These are phyloP conservation scores for Boletales sp. DNA, from an alignment of 768 basidiomycete genomes.

Conservation along the genomic window DNA sequence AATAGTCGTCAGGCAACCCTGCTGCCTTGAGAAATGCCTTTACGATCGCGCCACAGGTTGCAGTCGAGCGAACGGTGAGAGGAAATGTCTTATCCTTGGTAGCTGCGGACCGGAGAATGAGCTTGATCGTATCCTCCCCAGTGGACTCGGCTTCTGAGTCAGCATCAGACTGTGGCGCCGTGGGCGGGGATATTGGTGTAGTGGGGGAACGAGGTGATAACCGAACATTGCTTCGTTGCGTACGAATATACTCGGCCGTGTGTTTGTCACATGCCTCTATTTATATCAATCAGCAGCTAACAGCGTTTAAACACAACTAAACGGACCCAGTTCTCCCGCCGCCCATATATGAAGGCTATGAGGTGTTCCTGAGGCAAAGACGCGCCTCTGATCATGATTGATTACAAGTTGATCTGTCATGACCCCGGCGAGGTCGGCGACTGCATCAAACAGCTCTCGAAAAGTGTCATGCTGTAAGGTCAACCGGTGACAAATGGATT, in stretches of 20 bases:
- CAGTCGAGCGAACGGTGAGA: constrained; percentile 68
- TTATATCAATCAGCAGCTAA: constrained; percentile 7
- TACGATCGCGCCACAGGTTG: constrained; percentile 74
- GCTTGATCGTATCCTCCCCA: constrained; percentile 53
- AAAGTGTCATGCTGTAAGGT: constrained; percentile 58
- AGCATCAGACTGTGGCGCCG: constrained; percentile 24
- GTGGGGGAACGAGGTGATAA: constrained; percentile 18
- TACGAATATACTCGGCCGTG: constrained; percentile 62
- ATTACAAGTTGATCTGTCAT: constrained; percentile 53
- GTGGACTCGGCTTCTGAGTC: constrained; percentile 36
- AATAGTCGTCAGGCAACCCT: constrained; percentile 55
- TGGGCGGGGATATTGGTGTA: constrained; percentile 7
- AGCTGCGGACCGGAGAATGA: constrained; percentile 56
- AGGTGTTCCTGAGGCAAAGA: constrained; percentile 71
- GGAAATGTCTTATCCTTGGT: constrained; percentile 51
- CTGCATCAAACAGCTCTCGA: constrained; percentile 57
- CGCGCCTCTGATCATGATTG: constrained; percentile 54
- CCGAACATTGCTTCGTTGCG: constrained; percentile 27
- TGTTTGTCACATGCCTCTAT: constrained; percentile 63
- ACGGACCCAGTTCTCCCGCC: constrained; percentile 62
- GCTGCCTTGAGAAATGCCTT: constrained; percentile 71
- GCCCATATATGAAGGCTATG: constrained; percentile 63
- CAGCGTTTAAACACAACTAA: background rate
- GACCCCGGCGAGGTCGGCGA: constrained; percentile 59
- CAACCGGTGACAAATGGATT: background rate